These are phyloP conservation scores for Sugiyamaella xylanicola DNA, from an alignment of 1,139 yeast genomes.

Conservation along the genomic window DNA sequence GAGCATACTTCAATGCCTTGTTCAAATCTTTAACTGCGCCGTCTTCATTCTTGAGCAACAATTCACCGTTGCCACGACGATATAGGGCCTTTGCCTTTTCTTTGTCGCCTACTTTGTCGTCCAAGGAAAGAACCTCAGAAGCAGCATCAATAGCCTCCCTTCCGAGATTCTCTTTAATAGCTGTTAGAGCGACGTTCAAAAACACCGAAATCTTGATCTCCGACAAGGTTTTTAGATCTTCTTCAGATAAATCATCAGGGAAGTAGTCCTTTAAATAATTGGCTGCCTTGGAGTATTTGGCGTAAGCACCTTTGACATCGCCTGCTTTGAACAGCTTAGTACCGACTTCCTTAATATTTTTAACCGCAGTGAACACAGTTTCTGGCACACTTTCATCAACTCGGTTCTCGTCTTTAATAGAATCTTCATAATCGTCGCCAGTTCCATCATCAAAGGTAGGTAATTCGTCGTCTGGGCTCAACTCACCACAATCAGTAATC, in stretches of 20 bases:
- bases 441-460: slow-evolving; percentile 61
- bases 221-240: slow-evolving; percentile 44
- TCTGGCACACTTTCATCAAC: slow-evolving; percentile 62
- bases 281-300: slow-evolving; percentile 71
- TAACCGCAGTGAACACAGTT: slow-evolving; percentile 67
- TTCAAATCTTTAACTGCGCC: slow-evolving; percentile 66
- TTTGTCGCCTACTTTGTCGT: slow-evolving; percentile 63
- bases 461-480: slow-evolving; percentile 52
- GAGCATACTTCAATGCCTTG: slow-evolving; percentile 64
- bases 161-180: slow-evolving; percentile 63
- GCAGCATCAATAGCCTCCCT: slow-evolving; percentile 62
- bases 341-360: slow-evolving; percentile 73
- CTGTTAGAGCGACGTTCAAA: slow-evolving; percentile 75
- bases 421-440: slow-evolving; percentile 80
- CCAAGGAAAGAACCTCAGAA: slow-evolving; percentile 64
- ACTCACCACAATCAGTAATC: slow-evolving; percentile 74
- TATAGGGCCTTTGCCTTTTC: slow-evolving; percentile 82
- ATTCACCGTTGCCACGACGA: slow-evolving; percentile 62
- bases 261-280: slow-evolving; percentile 68
- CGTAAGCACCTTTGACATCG: slow-evolving; percentile 56
- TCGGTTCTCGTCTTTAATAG: slow-evolving; percentile 69
- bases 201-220: slow-evolving; percentile 63
- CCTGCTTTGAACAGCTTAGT: slow-evolving; percentile 71
- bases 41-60: slow-evolving; percentile 58
- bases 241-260: slow-evolving; percentile 55